Base-by-base conservation (phyloP, 805 yeast species). In the Candida silvatica region DNA sequence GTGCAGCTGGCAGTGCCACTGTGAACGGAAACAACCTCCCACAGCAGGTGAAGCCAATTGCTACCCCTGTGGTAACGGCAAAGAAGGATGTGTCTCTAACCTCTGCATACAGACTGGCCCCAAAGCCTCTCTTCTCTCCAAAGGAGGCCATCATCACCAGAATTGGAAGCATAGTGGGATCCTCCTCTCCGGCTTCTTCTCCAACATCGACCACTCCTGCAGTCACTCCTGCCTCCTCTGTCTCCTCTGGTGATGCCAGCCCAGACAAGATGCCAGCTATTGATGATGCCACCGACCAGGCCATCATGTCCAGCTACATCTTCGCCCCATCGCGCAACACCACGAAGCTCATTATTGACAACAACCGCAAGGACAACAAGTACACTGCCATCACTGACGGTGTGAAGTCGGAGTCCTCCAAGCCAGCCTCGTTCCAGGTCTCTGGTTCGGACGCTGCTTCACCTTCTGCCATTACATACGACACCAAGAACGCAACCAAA, bases 221-320 rank as follows among this genome's bases (percentile, higher is more conserved):
- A 3, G 46, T 44, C 23, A 41, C 41, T n/a, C 41, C 51, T 18
- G 29, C 52, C 8, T 33, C 45, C 26, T 47, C 41, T n/a, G 46
- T 38, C 20, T 27, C 48, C 9, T 33, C 37, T 26, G 47, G 35
- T n/a, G 35, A 37, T 9, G 22, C 34, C 15, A 42, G 29, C 27
- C 32, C 28, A n/a, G 34, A 17, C 23, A 32, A n/a, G 6, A 25
- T 14, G 15, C 12, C 34, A 4, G 22, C 29, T 7, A 22, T 37
- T 20, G 36, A 63, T 38, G 47, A 66, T 19, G 55, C 62, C 19
- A 74, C 84, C 4, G 88, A 83, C 52, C 67, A 70, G 35, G 80
- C 84, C 4, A 80, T 84, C 40, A 56, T 81, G 40, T 64, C 80
- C 3, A 74, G 85, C n/a, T 80, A 74, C 28, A 74, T 82, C 4